A percentile compares a stretch with the other conserved stretches of the same genome.
phyloP scores from a whole-genome alignment of 139 green algal genomes.

The Picochlorum sp. region DNA sequence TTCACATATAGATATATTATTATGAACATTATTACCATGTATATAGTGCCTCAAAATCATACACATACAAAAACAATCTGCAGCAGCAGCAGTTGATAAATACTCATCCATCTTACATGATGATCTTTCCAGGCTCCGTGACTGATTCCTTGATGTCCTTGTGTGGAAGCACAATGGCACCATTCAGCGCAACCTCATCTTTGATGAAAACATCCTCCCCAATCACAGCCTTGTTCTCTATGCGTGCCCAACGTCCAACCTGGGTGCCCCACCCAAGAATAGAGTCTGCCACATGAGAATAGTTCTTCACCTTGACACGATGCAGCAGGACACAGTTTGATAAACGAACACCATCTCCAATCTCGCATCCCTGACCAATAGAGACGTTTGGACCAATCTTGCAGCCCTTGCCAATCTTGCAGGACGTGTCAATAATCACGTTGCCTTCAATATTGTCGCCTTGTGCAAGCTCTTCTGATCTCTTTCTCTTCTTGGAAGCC shows the following conservation, averaged over 20 bases:
- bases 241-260: conserved; percentile 74
- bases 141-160: conserved; percentile 79
- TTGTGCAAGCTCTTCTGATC: conserved; percentile 41
- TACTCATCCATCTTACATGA: conserved; percentile 47
- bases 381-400: conserved; percentile 85
- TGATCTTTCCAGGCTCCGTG: conserved; percentile 57
- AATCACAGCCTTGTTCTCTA: conserved; percentile 91
- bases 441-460: conserved; percentile 55
- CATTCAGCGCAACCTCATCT: conserved; percentile 93
- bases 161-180: conserved; percentile 90
- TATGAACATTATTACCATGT: neutral
- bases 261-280: conserved; percentile 87
- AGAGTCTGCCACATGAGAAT: conserved; percentile 63
- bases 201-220: conserved; percentile 85
- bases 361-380: conserved; percentile 69
- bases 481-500: conserved; percentile 49
- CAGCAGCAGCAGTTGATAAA: neutral
- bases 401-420: conserved; percentile 74
- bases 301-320: conserved; percentile 65
- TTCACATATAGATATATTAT: conserved; percentile 14
- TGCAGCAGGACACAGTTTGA: conserved; percentile 80
- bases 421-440: conserved; percentile 66
- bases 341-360: conserved; percentile 87
- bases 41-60: too few species aligned
- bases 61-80: too few species aligned